Conservation (phyloP, 495 filamentous ascomycete species). For the Thozetella sp. region DNA sequence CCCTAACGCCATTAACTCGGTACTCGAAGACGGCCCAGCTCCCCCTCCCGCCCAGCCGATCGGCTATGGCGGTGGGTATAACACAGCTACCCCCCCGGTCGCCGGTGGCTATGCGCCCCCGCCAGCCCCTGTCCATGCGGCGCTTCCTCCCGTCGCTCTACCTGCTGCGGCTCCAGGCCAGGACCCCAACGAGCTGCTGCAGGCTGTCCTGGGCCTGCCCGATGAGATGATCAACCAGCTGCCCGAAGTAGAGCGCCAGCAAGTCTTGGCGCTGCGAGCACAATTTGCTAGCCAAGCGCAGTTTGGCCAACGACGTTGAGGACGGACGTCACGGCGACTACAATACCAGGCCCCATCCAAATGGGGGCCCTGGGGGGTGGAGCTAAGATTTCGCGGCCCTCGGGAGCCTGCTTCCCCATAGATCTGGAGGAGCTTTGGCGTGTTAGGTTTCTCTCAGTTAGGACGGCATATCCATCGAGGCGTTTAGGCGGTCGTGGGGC, state of each 20-base stretch:
- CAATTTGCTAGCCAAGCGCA: conserved; percentile 15
- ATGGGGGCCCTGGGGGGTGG: too few species aligned
- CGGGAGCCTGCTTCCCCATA: too few species aligned
- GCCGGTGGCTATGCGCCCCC: conserved; percentile 38
- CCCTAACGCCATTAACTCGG: conserved; percentile 48
- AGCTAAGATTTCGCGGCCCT: too few species aligned
- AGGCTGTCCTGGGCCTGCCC: conserved; percentile 75
- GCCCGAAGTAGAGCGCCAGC: conserved; percentile 69
- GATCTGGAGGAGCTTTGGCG: not conserved
- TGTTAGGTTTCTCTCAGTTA: not conserved
- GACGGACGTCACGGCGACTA: not conserved
- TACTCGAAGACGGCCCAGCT: conserved; percentile 37
- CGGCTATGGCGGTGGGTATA: not conserved
- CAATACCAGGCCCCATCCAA: too few species aligned
- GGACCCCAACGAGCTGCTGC: conserved; percentile 67
- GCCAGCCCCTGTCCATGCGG: conserved; percentile 27
- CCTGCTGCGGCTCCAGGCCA: conserved; percentile 46
- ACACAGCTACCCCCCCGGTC: conserved; percentile 56
- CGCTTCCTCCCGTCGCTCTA: conserved; percentile 30
- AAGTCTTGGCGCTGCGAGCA: conserved; percentile 69
- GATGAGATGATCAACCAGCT: conserved; percentile 75
- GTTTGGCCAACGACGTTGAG: not conserved
- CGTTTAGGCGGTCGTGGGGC: not conserved
- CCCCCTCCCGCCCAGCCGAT: conserved; percentile 16
- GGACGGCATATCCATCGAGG: not conserved